phyloP scores from a whole-genome alignment of 768 basidiomycete genomes.

The Lactarius tabidus region DNA sequence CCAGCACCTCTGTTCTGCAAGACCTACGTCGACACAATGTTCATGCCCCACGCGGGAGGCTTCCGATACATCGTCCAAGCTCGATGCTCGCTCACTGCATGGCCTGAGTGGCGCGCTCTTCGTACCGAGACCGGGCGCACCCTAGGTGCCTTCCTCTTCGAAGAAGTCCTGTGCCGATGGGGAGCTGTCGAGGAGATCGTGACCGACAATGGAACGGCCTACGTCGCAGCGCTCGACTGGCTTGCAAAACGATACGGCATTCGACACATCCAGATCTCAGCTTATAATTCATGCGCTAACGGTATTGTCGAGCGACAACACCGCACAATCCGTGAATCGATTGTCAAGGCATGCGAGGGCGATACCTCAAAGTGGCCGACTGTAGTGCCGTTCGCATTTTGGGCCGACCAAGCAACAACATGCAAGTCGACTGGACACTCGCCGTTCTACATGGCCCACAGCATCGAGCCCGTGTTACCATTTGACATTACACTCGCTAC shows the following conservation, averaged over 20 bases:
- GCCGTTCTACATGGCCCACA: constrained; percentile 28
- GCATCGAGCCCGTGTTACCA: constrained; percentile 27
- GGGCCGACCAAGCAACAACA: constrained; percentile 37
- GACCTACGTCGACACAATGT: constrained; percentile 38
- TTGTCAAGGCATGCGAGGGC: constrained; percentile 36
- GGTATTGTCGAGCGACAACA: constrained; percentile 35
- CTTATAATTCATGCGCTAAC: constrained; percentile 43
- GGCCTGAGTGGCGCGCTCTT: constrained; percentile 15
- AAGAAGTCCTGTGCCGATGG: too few species aligned
- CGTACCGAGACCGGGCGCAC: constrained; percentile 29
- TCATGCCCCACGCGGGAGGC: constrained; percentile 35
- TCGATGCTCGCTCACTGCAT: constrained; percentile 32
- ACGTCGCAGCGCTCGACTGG: too few species aligned
- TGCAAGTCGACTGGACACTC: constrained; percentile 33
- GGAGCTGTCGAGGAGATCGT: too few species aligned
- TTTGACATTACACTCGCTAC: constrained; percentile 25
- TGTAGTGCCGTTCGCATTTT: constrained; percentile 31
- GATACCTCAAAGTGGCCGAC: constrained; percentile 34
- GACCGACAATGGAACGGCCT: too few species aligned
- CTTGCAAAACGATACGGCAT: constrained; percentile 31
- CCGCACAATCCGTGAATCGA: constrained; percentile 33
- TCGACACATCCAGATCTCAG: constrained; percentile 38
- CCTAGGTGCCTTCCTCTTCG: too few species aligned
- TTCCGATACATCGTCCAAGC: constrained; percentile 38
- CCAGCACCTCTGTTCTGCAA: constrained; percentile 21